Evolutionary conservation across 75 land plant genomes (phyloP).

Genomic region (Pinus tabuliformis): DNA sequence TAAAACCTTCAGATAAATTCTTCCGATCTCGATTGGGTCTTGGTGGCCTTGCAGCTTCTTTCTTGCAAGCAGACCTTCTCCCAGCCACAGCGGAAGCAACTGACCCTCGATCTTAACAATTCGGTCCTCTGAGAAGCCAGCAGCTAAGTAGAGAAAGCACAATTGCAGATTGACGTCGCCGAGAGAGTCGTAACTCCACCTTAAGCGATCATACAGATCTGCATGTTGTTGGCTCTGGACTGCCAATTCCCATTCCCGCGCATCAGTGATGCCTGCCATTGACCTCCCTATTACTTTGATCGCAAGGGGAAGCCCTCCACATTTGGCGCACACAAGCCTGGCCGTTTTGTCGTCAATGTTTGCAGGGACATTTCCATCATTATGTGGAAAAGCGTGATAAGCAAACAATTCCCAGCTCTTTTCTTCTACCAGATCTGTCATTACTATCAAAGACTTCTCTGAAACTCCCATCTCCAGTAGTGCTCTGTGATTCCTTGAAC

Average conservation of each 20-base stretch:
- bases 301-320: background rate
- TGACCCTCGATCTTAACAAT: background rate
- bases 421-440: no score
- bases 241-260: background rate
- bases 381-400: no score
- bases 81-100: no score
- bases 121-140: background rate
- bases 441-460: no score
- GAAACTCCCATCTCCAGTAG: no score
- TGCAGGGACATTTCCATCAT: no score
- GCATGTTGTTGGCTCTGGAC: background rate
- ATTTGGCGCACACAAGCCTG: background rate
- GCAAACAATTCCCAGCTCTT: no score
- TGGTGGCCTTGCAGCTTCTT: no score
- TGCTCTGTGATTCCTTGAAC: no score
- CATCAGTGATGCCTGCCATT: background rate
- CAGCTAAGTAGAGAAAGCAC: background rate
- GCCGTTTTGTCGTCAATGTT: background rate
- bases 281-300: background rate
- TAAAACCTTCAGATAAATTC: no score
- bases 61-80: no score
- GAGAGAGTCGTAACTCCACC: background rate
- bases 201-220: background rate
- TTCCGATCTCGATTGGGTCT: no score
- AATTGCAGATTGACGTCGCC: background rate